A percentile compares a stretch with the other conserved stretches of the same genome.
These are phyloP conservation scores for Guyanaporus albipodus DNA, from an alignment of 768 basidiomycete species.

Conservation along the genomic window DNA sequence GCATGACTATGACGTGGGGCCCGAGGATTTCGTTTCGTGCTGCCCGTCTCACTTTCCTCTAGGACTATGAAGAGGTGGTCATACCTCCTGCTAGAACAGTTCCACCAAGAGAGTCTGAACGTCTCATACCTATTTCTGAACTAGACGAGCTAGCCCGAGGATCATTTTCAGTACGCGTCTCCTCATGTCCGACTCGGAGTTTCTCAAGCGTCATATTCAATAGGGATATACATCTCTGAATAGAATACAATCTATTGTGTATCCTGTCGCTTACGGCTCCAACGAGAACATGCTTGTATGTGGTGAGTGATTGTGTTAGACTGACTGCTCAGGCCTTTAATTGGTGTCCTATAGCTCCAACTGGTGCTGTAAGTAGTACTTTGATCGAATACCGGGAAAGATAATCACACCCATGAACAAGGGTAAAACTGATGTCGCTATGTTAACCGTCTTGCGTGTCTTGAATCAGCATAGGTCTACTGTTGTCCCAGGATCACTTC, in stretches of 20 bases:
- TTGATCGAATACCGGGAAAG: not conserved
- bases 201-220: not conserved
- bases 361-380: slow-evolving; percentile 76
- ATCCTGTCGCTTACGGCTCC: slow-evolving; percentile 86
- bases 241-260: slow-evolving; percentile 93
- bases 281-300: slow-evolving; percentile 93
- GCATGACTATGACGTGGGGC: slow-evolving; percentile 57
- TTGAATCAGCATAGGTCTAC: slow-evolving; percentile 62
- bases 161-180: slow-evolving; percentile 70
- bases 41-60: slow-evolving; percentile 7
- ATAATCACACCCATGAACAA: slow-evolving; percentile 28
- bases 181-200: not conserved
- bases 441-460: slow-evolving; percentile 89
- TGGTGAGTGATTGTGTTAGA: slow-evolving; percentile 17
- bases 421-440: slow-evolving; percentile 99
- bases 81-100: slow-evolving; percentile 81
- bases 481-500: slow-evolving; percentile 23
- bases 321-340: not conserved
- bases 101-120: slow-evolving; percentile 68
- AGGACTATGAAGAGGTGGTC: slow-evolving; percentile 88
- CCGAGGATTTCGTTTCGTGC: not conserved
- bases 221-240: slow-evolving; percentile 88
- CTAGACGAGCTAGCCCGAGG: slow-evolving; percentile 74
- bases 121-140: slow-evolving; percentile 64
- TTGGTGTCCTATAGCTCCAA: slow-evolving; percentile 63